Base-by-base conservation (phyloP, 257 asterid genomes). In the Scutellaria minor region DNA sequence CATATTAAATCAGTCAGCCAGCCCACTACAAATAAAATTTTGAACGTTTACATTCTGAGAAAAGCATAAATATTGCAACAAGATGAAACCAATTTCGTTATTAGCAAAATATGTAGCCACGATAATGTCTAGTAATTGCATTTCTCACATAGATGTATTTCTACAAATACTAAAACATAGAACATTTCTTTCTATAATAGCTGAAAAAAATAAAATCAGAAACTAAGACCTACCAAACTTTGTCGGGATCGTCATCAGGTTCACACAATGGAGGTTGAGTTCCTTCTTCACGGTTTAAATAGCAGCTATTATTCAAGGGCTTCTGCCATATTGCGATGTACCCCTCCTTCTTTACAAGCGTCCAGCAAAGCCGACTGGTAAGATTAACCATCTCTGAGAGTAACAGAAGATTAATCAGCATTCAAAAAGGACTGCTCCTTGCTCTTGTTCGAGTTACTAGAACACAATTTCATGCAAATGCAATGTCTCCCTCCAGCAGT, bases 251-350 rank as follows among this genome's bases (percentile, higher is more conserved):
- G 78, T 94, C 95, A 81, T 87, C 80, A 70, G 80, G 86, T 66
- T 86, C 96, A 84, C 97, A 91, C 39, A 94, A 63, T 61, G 97
- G 92, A 47, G 97, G 97, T 20, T 45, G 75, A 52, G 90, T 57
- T 78, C 96, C 95, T 64, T 85, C 89, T 74, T 69, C 81, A n/a
- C 90, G 99, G 84, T 75, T 91, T 76, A 91, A 71, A 75, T 94
- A 94, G 79, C 99, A 91, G 83, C 86, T 87, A 81, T 94, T 94
- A 70, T 88, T 88, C 42, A 85, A 77, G 40, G 97, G 95, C 79
- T 94, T 94, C 86, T 89, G 93, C 96, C 96, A 94, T 80, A 91
- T 85, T n/a, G 99, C 97, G 56, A 94, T 79, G 63, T 91, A 89
- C 4, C 97, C 97, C 69, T 94, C 97, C 84, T 90, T 89, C 90